A percentile compares a stretch with the other conserved stretches of the same genome.
Evolutionary conservation across 345 rosid species (phyloP).

Genomic region (Linum lewisii): DNA sequence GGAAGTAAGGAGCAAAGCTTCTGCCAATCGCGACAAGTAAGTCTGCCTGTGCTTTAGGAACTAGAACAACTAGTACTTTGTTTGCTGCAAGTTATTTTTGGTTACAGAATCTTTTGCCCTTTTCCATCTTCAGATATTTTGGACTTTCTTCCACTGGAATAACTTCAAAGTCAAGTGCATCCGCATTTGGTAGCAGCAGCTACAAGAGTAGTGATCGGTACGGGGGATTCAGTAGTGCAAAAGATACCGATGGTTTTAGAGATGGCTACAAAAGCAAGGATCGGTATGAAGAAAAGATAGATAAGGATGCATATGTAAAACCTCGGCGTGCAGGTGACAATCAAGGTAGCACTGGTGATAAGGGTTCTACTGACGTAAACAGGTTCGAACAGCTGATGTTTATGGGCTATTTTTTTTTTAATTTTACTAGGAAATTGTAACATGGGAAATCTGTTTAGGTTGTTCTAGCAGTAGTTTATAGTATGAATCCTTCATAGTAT

Average conservation of each 20-base stretch:
- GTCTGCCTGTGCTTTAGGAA: conserved; percentile 16
- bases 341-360: conserved; percentile 31
- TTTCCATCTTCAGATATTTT: conserved; percentile 47
- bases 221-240: conserved; percentile 35
- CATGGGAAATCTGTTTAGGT: not conserved
- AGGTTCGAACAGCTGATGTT: conserved; percentile 30
- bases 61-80: conserved; percentile 5
- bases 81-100: conserved; percentile 3
- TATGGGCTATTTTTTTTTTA: too few relatives aligned
- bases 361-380: conserved; percentile 33
- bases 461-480: too few relatives aligned
- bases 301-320: conserved; percentile 47
- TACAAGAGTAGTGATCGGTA: conserved; percentile 40
- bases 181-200: conserved; percentile 46
- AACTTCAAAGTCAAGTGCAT: conserved; percentile 57
- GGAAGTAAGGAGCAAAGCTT: conserved; percentile 80
- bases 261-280: conserved; percentile 44
- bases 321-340: conserved; percentile 37
- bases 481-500: too few relatives aligned
- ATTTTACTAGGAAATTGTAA: too few relatives aligned
- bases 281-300: conserved; percentile 28
- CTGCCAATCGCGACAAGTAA: conserved; percentile 88
- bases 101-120: conserved; percentile 12
- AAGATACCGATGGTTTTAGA: conserved; percentile 42
- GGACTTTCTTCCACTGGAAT: conserved; percentile 87